phyloP scores from a whole-genome alignment of 495 filamentous ascomycete species.

The Penicillium pulvis region DNA sequence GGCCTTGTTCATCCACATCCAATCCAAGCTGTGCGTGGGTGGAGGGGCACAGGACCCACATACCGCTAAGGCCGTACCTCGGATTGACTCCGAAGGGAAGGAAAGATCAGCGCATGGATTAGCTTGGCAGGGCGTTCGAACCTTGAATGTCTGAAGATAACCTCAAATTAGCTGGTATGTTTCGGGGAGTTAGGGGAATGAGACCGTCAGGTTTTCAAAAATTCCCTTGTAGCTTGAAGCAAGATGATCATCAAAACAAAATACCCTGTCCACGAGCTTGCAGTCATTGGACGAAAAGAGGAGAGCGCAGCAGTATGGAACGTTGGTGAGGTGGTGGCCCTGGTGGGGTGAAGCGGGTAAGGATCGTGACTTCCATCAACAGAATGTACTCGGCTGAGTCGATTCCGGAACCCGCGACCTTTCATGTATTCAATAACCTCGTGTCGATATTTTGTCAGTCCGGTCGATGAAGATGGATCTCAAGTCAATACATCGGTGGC shows the following conservation, averaged over 20 bases:
- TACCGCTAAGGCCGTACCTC: conserved; percentile 27
- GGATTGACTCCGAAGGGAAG: conserved; percentile 19
- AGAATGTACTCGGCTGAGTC: neutral
- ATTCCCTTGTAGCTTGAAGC: neutral
- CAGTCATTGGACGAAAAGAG: no score
- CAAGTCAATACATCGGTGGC: conserved; percentile 16
- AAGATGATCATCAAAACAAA: neutral
- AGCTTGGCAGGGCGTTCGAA: conserved; percentile 4
- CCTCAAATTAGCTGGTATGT: neutral
- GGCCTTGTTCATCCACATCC: conserved; percentile 18
- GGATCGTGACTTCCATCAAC: conserved; percentile 6
- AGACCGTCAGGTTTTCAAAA: neutral
- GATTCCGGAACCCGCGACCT: neutral
- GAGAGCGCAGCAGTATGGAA: no score
- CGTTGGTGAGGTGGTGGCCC: no score
- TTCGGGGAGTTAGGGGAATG: neutral
- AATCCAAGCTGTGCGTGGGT: conserved; percentile 14
- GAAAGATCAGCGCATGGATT: conserved; percentile 24
- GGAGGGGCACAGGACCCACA: conserved; percentile 26
- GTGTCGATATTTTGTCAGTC: neutral
- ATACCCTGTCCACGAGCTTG: neutral
- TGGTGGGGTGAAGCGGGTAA: no score
- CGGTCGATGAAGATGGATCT: neutral
- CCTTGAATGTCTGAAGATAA: neutral
- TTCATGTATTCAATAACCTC: neutral